Conservation (phyloP, 805 yeast genomes). For the Jamesozyma rosinii region DNA sequence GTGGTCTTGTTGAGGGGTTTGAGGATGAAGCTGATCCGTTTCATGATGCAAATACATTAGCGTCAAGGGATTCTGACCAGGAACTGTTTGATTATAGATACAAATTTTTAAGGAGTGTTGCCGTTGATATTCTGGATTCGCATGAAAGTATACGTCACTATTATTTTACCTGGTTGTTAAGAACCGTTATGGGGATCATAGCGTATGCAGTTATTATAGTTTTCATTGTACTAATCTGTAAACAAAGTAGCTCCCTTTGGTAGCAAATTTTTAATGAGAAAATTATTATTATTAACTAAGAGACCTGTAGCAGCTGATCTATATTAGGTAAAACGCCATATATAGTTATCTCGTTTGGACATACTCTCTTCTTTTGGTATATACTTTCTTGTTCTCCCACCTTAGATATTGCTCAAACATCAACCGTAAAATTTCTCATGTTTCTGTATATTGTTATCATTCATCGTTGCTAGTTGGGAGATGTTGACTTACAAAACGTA, state of each 20-base stretch:
- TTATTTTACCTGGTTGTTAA: slow-evolving; percentile 12
- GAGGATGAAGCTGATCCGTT: background rate
- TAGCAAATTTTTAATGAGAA: no score
- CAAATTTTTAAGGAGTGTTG: slow-evolving; percentile 8
- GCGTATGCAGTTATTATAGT: slow-evolving; percentile 1
- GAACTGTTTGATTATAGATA: slow-evolving; percentile 4
- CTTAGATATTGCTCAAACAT: no score
- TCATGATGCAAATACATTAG: background rate
- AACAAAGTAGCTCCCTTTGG: background rate
- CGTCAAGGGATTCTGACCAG: background rate
- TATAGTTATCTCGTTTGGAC: no score
- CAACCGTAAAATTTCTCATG: no score
- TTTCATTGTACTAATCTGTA: slow-evolving; percentile 1
- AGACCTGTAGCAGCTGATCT: no score
- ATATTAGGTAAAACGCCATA: no score
- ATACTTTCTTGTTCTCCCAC: no score
- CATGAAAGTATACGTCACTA: slow-evolving; percentile 12
- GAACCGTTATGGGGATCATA: slow-evolving; percentile 4
- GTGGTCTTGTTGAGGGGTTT: background rate
- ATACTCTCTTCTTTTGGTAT: no score
- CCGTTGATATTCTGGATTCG: slow-evolving; percentile 10
- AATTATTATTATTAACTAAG: no score
- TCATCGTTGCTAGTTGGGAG: no score
- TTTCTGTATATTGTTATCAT: no score
- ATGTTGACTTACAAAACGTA: no score